These are phyloP conservation scores for Tolypocladium tropicale DNA, from an alignment of 2,329 filamentous ascomycete species.

Conservation along the genomic window DNA sequence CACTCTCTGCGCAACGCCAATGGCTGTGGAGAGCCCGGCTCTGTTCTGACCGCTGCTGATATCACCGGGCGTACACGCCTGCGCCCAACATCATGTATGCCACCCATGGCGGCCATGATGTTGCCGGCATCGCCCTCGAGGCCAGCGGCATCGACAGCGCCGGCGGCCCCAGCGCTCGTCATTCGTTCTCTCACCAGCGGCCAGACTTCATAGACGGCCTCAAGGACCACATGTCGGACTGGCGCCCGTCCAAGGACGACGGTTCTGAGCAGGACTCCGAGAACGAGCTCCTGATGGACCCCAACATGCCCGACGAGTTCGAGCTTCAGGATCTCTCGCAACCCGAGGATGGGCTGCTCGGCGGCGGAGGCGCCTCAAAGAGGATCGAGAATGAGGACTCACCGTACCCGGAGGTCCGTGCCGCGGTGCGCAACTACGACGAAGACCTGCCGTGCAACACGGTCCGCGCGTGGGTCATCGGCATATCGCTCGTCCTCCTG, in stretches of 20 bases:
- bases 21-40: neutral
- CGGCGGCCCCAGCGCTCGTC: slow-evolving; percentile 11
- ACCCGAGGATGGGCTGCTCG: slow-evolving; percentile 8
- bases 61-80: neutral
- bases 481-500: slow-evolving; percentile 42
- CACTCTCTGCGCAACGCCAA: neutral
- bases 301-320: slow-evolving; percentile 33
- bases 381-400: slow-evolving; percentile 44
- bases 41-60: neutral
- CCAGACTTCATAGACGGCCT: slow-evolving; percentile 13
- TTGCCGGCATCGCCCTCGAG: slow-evolving; percentile 5
- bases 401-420: slow-evolving; percentile 56
- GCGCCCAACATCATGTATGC: neutral
- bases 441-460: slow-evolving; percentile 58
- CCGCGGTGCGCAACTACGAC: slow-evolving; percentile 54
- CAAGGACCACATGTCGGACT: slow-evolving; percentile 26
- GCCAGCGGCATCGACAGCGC: slow-evolving; percentile 12
- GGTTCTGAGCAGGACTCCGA: slow-evolving; percentile 39
- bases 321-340: slow-evolving; percentile 21
- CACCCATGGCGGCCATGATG: neutral
- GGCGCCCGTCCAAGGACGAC: slow-evolving; percentile 30
- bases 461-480: slow-evolving; percentile 54
- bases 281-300: slow-evolving; percentile 46
- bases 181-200: slow-evolving; percentile 16
- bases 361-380: slow-evolving; percentile 12